Base-by-base conservation (phyloP, 108 stramenopile genomes). In the Skeletonema tropicum region DNA sequence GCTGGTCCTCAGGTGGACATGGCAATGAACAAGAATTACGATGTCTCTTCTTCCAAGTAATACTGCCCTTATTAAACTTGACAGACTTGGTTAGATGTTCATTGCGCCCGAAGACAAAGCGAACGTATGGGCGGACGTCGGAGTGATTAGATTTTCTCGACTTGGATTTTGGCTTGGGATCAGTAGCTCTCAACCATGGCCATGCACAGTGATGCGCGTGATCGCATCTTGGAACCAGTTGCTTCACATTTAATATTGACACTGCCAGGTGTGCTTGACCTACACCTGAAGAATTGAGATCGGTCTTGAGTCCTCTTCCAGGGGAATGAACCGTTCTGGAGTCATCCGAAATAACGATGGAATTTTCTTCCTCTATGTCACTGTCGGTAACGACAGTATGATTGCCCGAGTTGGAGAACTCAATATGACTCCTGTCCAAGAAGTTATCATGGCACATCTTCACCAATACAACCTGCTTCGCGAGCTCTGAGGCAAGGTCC, bases 401-500 rank as follows among this genome's bases (percentile, higher is more conserved):
- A 49, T 19, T 10, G 17, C 11, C 46, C 9, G 52, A 55, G 17
- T 21, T 55, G 52, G 52, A 55, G 52, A 23, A 55, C 10, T 55
- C 35, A 60, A 65, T 48, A 12, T 49, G 57, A 35, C 30, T 69
- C 15, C 79, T 41, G 32, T 74, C 67, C 42, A 80, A 80, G 39
- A 80, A 80, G 61, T 80, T 73, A 45, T 74, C 68, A 36, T 73
- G 49, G 58, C 79, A 80, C 79, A 80, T 80, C 45, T 80, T 80
- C 38, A 67, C 33, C 31, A 80, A 59, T 8, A 80, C 68, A 36
- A 80, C 73, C 68, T 74, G 64, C 59, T 73, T 68, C 14, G 68
- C 79, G 35, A 68, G 59, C 63, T 23, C 57, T 7, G 72, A 64
- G 17, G 33, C 57, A 70, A 55, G 69, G 36, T 80, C 79, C 79